Conservation (phyloP, 768 basidiomycete species). For the Lentinula raphanica region DNA sequence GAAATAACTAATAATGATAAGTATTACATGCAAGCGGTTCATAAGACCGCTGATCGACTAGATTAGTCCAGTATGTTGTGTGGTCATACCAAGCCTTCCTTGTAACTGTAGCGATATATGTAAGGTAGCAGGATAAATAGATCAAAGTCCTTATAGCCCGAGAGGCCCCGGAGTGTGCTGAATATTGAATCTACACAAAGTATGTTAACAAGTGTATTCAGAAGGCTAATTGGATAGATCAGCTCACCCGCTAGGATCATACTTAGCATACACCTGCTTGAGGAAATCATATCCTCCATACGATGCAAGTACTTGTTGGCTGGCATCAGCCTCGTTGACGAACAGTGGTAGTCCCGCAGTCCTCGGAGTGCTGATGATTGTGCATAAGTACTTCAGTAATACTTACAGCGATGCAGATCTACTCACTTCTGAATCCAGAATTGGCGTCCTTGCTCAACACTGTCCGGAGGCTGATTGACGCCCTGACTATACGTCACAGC, state of each 20-base stretch:
- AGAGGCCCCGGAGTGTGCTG: too few species aligned
- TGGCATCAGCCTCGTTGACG: conserved; percentile 34
- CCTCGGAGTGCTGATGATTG: conserved; percentile 23
- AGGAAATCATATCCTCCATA: conserved; percentile 34
- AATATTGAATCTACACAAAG: too few species aligned
- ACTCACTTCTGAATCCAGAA: conserved; percentile 27
- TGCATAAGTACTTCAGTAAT: background rate
- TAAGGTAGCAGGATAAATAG: too few species aligned
- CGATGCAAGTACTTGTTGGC: conserved; percentile 33
- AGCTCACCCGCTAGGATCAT: conserved; percentile 35
- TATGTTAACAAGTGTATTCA: too few species aligned
- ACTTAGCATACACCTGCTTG: conserved; percentile 34
- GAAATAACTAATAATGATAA: too few species aligned
- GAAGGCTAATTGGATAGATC: too few species aligned
- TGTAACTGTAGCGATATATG: too few species aligned
- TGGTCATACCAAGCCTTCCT: too few species aligned
- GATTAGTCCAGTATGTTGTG: too few species aligned
- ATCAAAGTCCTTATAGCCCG: too few species aligned
- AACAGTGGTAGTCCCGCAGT: conserved; percentile 35
- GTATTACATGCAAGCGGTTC: too few species aligned
- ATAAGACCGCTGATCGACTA: too few species aligned
- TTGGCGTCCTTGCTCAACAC: conserved; percentile 21
- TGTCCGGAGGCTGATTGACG: conserved; percentile 14
- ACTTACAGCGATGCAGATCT: background rate
- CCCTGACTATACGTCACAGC: conserved; percentile 20